A percentile compares a stretch with the other conserved stretches of the same genome.
phyloP scores from a whole-genome alignment of 2,329 filamentous ascomycete species.

The Exserohilum turcica region DNA sequence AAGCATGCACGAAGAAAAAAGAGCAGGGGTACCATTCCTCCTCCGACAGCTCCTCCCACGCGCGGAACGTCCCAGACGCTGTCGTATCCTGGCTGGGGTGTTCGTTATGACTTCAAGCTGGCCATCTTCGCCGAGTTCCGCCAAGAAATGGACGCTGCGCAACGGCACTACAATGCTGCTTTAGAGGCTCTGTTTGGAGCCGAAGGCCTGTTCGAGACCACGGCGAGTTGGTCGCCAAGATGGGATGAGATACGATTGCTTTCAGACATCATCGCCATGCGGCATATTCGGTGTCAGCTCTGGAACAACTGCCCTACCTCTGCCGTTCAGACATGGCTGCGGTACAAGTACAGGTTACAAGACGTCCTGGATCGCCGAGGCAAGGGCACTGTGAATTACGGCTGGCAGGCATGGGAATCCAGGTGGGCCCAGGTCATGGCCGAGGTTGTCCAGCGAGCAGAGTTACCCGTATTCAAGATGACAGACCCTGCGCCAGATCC shows the following conservation, averaged over 20 bases:
- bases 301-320: slow-evolving; percentile 79
- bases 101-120: slow-evolving; percentile 93
- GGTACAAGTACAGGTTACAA: slow-evolving; percentile 73
- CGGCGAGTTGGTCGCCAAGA: slow-evolving; percentile 85
- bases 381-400: slow-evolving; percentile 85
- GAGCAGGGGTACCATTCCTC: slow-evolving; percentile 75
- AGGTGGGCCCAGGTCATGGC: slow-evolving; percentile 69
- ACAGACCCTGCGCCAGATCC: slow-evolving; percentile 23
- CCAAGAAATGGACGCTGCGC: slow-evolving; percentile 86
- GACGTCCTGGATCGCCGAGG: slow-evolving; percentile 82
- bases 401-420: slow-evolving; percentile 92
- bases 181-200: slow-evolving; percentile 81
- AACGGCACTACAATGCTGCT: slow-evolving; percentile 83
- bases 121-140: slow-evolving; percentile 90
- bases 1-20: slow-evolving; percentile 90
- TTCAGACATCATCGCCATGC: slow-evolving; percentile 79
- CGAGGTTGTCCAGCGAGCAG: slow-evolving; percentile 60
- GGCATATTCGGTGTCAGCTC: slow-evolving; percentile 79
- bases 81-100: slow-evolving; percentile 86
- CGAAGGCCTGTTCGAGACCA: slow-evolving; percentile 81
- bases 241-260: slow-evolving; percentile 94
- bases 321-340: slow-evolving; percentile 79
- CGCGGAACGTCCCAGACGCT: slow-evolving; percentile 83
- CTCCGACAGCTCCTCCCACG: slow-evolving; percentile 81
- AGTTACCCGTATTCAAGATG: slow-evolving; percentile 53